These are phyloP conservation scores for Elsinoe batatas DNA, from an alignment of 2,329 filamentous ascomycete genomes.

Conservation along the genomic window DNA sequence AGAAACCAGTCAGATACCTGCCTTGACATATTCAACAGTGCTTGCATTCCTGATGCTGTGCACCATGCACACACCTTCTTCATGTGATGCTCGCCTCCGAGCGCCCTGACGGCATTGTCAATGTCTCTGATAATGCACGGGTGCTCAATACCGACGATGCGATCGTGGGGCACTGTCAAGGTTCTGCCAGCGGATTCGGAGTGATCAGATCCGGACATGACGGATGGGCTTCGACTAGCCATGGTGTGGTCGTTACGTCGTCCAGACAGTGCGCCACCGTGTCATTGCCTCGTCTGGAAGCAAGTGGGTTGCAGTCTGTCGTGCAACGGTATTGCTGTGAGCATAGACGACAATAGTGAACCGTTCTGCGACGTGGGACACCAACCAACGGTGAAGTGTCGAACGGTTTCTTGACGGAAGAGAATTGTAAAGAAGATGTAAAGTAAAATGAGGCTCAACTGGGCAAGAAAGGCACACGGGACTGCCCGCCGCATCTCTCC, in stretches of 20 bases:
- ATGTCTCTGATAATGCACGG: conserved; percentile 56
- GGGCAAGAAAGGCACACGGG: conserved; percentile 8
- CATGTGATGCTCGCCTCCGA: conserved; percentile 48
- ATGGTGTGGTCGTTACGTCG: not conserved
- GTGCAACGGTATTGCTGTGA: not conserved
- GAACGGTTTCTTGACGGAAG: not conserved
- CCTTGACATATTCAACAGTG: conserved; percentile 9
- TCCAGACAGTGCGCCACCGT: conserved; percentile 4
- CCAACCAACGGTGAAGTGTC: conserved; percentile 6
- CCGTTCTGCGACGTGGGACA: conserved; percentile 11
- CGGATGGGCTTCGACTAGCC: conserved; percentile 2
- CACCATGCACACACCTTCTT: conserved; percentile 36
- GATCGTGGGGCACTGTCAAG: conserved; percentile 31
- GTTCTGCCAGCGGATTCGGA: conserved; percentile 12
- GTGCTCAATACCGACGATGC: conserved; percentile 55
- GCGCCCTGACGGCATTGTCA: conserved; percentile 52
- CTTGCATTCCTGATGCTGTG: not conserved
- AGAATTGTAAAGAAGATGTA: not conserved
- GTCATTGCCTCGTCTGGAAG: conserved; percentile 1
- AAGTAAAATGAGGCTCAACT: conserved; percentile 1
- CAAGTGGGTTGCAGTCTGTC: not conserved
- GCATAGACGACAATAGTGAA: conserved; percentile 11
- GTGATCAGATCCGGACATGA: conserved; percentile 7
- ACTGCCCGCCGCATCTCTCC: not conserved
- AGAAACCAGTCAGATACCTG: conserved; percentile 7